Evolutionary conservation across 352 stramenopile genomes (phyloP).

Genomic region (Pythium brassicae): DNA sequence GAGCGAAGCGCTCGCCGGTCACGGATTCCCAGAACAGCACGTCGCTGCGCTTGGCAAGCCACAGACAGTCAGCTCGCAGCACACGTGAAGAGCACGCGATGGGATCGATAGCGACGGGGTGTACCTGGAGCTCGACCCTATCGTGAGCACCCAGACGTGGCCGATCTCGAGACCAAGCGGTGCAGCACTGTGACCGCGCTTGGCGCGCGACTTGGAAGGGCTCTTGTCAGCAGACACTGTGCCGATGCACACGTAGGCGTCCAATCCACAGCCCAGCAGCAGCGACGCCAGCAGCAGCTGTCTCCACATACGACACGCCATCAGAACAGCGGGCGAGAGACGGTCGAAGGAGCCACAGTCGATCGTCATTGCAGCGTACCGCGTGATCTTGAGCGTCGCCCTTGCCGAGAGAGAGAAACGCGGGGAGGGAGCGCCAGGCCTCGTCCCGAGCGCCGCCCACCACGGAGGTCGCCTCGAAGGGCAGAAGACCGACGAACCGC

Average conservation of each 20-base stretch:
- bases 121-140: conserved; percentile 20
- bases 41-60: conserved; percentile 8
- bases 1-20: conserved; percentile 43
- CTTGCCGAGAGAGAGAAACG: conserved; percentile 66
- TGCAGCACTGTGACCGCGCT: conserved; percentile 4
- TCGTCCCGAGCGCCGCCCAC: conserved; percentile 62
- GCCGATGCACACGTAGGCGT: conserved; percentile 86
- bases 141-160: conserved; percentile 80
- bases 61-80: neutral
- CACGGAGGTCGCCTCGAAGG: conserved; percentile 45
- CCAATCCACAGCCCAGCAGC: conserved; percentile 84
- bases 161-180: conserved; percentile 25
- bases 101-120: no score
- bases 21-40: conserved; percentile 74
- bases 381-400: conserved; percentile 85
- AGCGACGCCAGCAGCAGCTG: conserved; percentile 83
- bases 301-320: neutral
- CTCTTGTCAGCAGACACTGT: conserved; percentile 42
- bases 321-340: no score
- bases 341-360: no score
- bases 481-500: conserved; percentile 79
- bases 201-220: conserved; percentile 10
- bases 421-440: conserved; percentile 69
- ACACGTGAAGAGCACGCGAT: neutral
- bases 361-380: no score